A percentile compares a stretch with the other conserved stretches of the same genome.
Evolutionary conservation across 2,329 filamentous ascomycete species (phyloP).

Genomic region (Didymella pomorum): DNA sequence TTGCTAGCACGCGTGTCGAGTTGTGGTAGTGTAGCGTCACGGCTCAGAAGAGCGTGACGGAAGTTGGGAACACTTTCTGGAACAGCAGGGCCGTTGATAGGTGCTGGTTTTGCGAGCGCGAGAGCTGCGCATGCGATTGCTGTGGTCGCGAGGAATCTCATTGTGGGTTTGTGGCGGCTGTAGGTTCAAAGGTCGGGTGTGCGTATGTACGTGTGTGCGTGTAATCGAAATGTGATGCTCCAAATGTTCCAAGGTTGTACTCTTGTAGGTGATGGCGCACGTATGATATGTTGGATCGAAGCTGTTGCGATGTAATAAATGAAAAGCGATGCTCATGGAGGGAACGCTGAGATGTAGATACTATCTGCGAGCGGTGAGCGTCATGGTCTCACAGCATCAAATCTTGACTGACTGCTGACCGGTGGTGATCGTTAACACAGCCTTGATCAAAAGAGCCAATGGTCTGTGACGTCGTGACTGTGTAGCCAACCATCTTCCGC

Average conservation of each 20-base stretch:
- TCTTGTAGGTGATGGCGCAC: no score
- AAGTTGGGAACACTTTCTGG: slow-evolving; percentile 23
- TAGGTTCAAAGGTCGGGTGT: background rate
- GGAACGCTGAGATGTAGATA: slow-evolving; percentile 2
- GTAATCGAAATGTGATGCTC: background rate
- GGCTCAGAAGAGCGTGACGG: slow-evolving; percentile 18
- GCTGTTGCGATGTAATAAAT: background rate
- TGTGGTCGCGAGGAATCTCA: slow-evolving; percentile 38
- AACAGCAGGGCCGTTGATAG: slow-evolving; percentile 20
- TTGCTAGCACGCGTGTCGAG: slow-evolving; percentile 34
- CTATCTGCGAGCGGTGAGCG: slow-evolving; percentile 4
- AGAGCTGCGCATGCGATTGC: slow-evolving; percentile 37
- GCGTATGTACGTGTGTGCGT: no score
- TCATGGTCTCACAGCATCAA: slow-evolving; percentile 16
- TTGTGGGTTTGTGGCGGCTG: slow-evolving; percentile 17
- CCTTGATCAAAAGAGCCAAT: slow-evolving; percentile 22
- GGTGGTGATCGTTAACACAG: slow-evolving; percentile 28
- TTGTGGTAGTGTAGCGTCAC: slow-evolving; percentile 21
- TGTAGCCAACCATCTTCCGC: slow-evolving; percentile 22
- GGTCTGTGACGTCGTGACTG: slow-evolving; percentile 22
- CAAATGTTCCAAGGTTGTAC: no score
- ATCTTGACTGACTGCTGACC: slow-evolving; percentile 21
- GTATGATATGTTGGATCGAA: background rate
- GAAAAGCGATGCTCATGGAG: background rate
- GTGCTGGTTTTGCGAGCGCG: slow-evolving; percentile 40